Evolutionary conservation across 2,329 filamentous ascomycete species (phyloP).

Genomic region (Diaporthe longicolla): DNA sequence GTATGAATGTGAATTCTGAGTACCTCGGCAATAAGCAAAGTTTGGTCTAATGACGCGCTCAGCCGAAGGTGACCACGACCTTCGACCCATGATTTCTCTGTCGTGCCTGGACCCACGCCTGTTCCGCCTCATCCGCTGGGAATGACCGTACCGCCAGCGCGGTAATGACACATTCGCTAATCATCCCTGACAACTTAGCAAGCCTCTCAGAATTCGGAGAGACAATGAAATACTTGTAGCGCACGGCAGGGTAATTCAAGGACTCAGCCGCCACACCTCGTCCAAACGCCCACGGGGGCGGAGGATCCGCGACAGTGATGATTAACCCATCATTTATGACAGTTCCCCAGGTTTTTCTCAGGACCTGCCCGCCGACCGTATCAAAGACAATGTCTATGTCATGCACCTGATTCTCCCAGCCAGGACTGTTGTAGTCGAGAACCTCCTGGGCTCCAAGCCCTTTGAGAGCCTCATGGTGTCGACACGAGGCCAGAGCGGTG

Average conservation of each 20-base stretch:
- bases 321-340: neutral
- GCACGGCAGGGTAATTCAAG: neutral
- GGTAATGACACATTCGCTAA: neutral
- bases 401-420: neutral
- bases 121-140: neutral
- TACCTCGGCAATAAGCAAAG: neutral
- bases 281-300: conserved; percentile 7
- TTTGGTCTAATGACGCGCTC: neutral
- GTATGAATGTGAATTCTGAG: neutral
- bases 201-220: conserved; percentile 1
- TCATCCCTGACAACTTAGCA: conserved; percentile 9
- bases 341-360: neutral
- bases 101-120: conserved; percentile 2
- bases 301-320: conserved; percentile 1
- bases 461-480: neutral
- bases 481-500: conserved; percentile 1
- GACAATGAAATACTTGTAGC: conserved; percentile 16
- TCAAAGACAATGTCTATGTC: neutral
- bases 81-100: neutral
- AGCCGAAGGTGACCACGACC: neutral
- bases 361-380: neutral
- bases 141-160: neutral
- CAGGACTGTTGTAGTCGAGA: neutral
- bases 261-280: neutral
- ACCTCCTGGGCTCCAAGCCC: neutral